phyloP scores from a whole-genome alignment of 192 early-diverging fungal species.

The Jimgerdemannia flammicorona region DNA sequence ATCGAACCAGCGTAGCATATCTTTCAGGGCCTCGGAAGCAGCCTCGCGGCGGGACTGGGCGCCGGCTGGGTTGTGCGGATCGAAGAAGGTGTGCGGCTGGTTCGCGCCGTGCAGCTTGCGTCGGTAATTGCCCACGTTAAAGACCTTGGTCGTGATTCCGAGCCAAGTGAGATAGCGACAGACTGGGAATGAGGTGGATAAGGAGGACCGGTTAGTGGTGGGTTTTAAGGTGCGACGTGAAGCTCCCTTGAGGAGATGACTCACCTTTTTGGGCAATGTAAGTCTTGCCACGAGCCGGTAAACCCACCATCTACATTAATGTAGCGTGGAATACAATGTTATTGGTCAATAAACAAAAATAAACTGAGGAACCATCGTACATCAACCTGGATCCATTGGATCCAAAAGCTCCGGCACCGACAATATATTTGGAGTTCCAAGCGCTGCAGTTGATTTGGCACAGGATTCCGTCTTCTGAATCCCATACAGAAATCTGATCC shows the following conservation, averaged over 20 bases:
- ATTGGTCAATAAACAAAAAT: not conserved
- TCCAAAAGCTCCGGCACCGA: too few relatives aligned
- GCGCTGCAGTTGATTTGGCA: too few relatives aligned
- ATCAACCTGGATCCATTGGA: too few relatives aligned
- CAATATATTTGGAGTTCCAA: too few relatives aligned
- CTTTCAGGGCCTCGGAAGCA: constrained; percentile 78
- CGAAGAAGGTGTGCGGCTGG: constrained; percentile 85
- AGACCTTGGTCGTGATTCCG: constrained; percentile 88
- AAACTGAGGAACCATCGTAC: not conserved
- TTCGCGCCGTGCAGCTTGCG: constrained; percentile 82
- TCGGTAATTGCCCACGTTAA: constrained; percentile 99
- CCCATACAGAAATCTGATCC: too few relatives aligned
- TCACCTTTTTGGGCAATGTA: constrained; percentile 90
- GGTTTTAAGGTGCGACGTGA: too few relatives aligned
- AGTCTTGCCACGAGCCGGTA: constrained; percentile 95
- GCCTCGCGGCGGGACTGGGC: constrained; percentile 73
- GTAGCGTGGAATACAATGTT: not conserved
- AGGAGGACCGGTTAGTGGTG: not conserved
- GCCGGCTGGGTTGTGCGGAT: constrained; percentile 74
- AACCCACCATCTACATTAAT: constrained; percentile 73
- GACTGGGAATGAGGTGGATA: constrained; percentile 36
- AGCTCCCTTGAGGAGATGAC: not conserved
- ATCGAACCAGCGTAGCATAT: constrained; percentile 93
- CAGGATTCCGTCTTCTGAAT: too few relatives aligned
- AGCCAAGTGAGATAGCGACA: constrained; percentile 96